Percentiles rank a stretch among this genome's conserved stretches.
Evolutionary conservation across 78 protist genomes (phyloP).

Genomic region (Protostelium mycophagum): DNA sequence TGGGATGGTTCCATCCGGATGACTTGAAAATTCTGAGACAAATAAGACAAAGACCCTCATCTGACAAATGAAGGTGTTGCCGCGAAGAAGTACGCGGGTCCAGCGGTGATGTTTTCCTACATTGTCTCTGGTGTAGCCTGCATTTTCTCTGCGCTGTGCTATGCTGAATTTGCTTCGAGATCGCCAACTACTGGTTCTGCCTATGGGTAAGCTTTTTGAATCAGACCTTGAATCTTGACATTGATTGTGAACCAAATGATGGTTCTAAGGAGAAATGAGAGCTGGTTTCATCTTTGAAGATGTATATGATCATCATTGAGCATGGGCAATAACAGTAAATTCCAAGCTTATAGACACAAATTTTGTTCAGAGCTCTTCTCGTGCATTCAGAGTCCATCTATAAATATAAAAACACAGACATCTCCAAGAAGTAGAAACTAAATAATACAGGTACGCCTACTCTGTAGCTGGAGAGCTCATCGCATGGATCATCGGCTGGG

Average conservation of each 20-base stretch:
- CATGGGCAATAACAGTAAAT: neutral
- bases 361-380: too few relatives aligned
- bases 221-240: too few relatives aligned
- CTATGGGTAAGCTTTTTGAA: conserved; percentile 1
- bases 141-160: conserved; percentile 41
- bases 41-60: too few relatives aligned
- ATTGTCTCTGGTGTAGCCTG: conserved; percentile 37
- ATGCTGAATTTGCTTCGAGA: conserved; percentile 65
- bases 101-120: conserved; percentile 44
- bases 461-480: conserved; percentile 48
- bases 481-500: conserved; percentile 59
- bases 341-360: too few relatives aligned
- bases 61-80: conserved; percentile 56
- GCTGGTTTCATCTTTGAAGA: too few relatives aligned
- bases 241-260: too few relatives aligned
- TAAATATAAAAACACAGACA: too few relatives aligned
- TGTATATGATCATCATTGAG: too few relatives aligned
- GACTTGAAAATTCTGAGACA: too few relatives aligned
- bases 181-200: conserved; percentile 52
- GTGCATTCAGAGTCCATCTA: too few relatives aligned
- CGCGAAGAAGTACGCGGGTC: conserved; percentile 64
- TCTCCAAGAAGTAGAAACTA: too few relatives aligned
- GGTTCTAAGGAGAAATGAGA: too few relatives aligned
- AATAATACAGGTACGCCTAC: conserved; percentile 32
- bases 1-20: neutral